These are phyloP conservation scores for Penicillium italicum DNA, from an alignment of 2,329 filamentous ascomycete species.

Conservation along the genomic window DNA sequence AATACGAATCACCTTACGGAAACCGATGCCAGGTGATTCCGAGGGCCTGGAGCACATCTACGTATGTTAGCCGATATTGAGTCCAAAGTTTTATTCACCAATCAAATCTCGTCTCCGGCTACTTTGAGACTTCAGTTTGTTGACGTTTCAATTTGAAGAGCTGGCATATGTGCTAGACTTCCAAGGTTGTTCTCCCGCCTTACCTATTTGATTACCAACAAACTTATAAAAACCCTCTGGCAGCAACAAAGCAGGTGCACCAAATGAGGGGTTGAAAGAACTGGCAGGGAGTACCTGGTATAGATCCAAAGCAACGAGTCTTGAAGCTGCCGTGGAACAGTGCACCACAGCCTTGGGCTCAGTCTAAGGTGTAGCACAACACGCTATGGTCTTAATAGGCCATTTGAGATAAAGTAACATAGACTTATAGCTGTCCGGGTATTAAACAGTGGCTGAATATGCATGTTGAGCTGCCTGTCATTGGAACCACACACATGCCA, in stretches of 20 bases:
- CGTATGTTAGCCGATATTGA: neutral
- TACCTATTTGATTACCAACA: neutral
- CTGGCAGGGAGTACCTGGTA: neutral
- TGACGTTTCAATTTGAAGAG: neutral
- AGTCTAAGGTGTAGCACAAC: neutral
- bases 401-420: neutral
- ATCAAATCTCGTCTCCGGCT: neutral
- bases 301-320: neutral
- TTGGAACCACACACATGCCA: neutral
- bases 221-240: neutral
- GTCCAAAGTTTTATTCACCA: neutral
- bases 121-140: neutral
- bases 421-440: too few species aligned
- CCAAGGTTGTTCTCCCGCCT: neutral
- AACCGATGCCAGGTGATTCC: neutral
- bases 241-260: neutral
- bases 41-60: neutral
- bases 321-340: neutral
- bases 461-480: neutral
- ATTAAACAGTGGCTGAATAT: neutral
- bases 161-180: neutral
- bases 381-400: neutral
- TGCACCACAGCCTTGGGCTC: neutral
- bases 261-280: neutral
- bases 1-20: neutral